Evolutionary conservation across 805 yeast genomes (phyloP).

Genomic region (Wickerhamiella allomyrinae): DNA sequence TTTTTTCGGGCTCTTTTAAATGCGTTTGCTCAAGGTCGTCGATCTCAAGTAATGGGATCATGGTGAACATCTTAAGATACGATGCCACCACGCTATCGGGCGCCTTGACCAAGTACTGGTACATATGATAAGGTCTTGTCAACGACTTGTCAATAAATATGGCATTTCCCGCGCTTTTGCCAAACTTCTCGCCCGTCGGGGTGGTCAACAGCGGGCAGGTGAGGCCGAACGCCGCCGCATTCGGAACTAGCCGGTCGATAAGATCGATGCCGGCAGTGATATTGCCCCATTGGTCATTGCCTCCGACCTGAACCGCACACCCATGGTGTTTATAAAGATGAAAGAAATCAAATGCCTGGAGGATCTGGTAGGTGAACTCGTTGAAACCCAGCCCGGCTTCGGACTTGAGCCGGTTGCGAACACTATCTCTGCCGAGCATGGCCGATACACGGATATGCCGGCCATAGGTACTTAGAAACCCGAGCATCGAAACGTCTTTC

Average conservation of each 20-base stretch:
- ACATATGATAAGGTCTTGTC: constrained; percentile 69
- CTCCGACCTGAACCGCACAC: constrained; percentile 74
- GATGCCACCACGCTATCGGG: constrained; percentile 49
- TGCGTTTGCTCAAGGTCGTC: constrained; percentile 41
- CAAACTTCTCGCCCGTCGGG: constrained; percentile 82
- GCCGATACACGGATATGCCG: constrained; percentile 64
- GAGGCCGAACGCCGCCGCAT: constrained; percentile 38
- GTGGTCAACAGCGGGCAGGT: constrained; percentile 87
- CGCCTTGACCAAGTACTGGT: constrained; percentile 69
- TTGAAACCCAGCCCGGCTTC: constrained; percentile 78
- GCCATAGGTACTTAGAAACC: constrained; percentile 66
- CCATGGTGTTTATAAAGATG: constrained; percentile 46
- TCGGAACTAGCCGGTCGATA: constrained; percentile 43
- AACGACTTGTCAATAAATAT: constrained; percentile 64
- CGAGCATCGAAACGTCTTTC: constrained; percentile 59
- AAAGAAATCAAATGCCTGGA: constrained; percentile 90
- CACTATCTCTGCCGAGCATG: constrained; percentile 82
- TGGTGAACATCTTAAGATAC: constrained; percentile 62
- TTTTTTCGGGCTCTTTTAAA: constrained; percentile 38
- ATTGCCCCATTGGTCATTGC: constrained; percentile 97
- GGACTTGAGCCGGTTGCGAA: constrained; percentile 54
- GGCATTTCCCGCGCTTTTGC: constrained; percentile 95
- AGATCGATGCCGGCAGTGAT: constrained; percentile 91
- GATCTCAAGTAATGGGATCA: constrained; percentile 53
- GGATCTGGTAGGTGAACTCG: constrained; percentile 82